Conservation (phyloP, 2,329 filamentous ascomycete genomes). For the Cordyceps fumosorosea region DNA sequence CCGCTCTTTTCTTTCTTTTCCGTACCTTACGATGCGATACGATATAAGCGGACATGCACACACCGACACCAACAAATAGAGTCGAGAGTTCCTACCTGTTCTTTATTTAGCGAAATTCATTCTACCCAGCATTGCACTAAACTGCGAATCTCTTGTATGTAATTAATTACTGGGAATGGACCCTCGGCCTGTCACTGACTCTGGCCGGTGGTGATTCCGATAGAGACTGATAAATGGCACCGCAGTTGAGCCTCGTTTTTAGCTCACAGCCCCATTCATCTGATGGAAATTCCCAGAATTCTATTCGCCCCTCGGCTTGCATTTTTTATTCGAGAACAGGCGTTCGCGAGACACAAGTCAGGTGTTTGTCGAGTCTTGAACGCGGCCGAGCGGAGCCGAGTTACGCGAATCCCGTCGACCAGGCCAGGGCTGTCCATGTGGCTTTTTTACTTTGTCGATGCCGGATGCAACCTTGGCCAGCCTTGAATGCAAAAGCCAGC, state of each 20-base stretch:
- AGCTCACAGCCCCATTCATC: background rate
- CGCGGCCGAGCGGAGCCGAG: slow-evolving; percentile 6
- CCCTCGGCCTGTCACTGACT: too few relatives aligned
- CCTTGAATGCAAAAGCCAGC: background rate
- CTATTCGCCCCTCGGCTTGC: background rate
- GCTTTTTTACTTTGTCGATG: background rate
- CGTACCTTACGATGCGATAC: background rate
- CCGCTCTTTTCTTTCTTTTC: background rate
- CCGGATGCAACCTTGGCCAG: background rate
- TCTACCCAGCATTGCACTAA: too few relatives aligned
- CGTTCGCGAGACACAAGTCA: background rate
- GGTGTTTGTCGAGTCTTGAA: background rate
- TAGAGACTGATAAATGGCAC: background rate
- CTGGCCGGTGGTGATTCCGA: too few relatives aligned
- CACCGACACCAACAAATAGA: background rate
- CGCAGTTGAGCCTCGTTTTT: background rate
- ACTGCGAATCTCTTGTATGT: too few relatives aligned
- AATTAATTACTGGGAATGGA: too few relatives aligned
- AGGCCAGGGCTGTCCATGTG: slow-evolving; percentile 1
- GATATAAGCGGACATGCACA: background rate
- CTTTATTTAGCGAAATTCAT: too few relatives aligned
- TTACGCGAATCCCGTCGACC: slow-evolving; percentile 9
- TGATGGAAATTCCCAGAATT: background rate
- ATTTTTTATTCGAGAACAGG: background rate
- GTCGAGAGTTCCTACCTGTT: background rate